Evolutionary conservation across 768 basidiomycete genomes (phyloP), one percentile per base, ranked within the genome.

Genomic region (Boletus subparvulus): DNA sequence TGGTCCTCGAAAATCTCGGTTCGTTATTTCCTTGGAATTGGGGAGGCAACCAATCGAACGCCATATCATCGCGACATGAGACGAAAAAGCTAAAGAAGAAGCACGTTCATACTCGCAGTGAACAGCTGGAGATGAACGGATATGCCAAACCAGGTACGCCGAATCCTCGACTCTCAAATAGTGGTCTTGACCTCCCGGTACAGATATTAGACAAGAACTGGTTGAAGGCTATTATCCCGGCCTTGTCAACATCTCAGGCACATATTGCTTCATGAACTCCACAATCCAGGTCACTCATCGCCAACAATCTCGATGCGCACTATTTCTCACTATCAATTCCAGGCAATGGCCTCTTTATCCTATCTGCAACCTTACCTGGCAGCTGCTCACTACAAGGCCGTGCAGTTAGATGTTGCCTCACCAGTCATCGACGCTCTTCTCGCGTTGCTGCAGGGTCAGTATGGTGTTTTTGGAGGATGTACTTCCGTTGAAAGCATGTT

Each of bases 211-310:
- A 58, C 67, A 66, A 45, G 70, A 62, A 30, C 42, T 41, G 16
- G 45, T 42, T 33, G 67, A 79, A 16, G 78, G 80, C 21, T 80
- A 85, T 64, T 97, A 92, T 71, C 90, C 94, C 2, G 95, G 95
- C 0, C 86, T 98, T 48, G 90, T 97, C 67, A 98, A 98, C 66
- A 88, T 95, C 37, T 95, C 94, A 10, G 95, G 95, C 12, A 96
- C 94, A 50, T 91, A 96, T 61, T 98, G 96, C 69, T 98, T 97
- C 77, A 91, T 98, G 86, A 96, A 98, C 70, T 94, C 96, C 13
- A 94, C 94, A 3, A 77, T 98, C 11, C 96, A 98, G 83, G 92
- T 83, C 65, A 68, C 66, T 61, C 49, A 32, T 16, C 16, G 30
- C 47, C 50, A 47, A 47, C 12, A 0, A 19, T 49, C 0, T 30